These are phyloP conservation scores for Lophium mytilinum DNA, from an alignment of 495 filamentous ascomycete species.

Conservation along the genomic window DNA sequence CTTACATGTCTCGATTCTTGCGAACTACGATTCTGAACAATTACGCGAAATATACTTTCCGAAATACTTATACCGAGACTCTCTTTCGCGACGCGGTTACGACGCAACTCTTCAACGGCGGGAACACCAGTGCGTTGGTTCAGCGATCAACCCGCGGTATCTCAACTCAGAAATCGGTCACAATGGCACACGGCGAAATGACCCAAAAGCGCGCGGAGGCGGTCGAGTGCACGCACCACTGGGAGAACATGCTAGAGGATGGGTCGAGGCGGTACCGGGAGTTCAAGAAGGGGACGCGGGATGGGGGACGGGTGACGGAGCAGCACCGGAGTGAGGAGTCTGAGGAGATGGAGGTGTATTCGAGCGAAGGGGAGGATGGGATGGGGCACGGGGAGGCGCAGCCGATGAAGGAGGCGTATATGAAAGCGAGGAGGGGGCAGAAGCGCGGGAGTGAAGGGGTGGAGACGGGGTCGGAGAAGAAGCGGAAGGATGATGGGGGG, in stretches of 20 bases:
- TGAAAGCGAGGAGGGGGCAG: slow-evolving; percentile 5
- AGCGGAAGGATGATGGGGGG: slow-evolving; percentile 21
- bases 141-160: too few species aligned
- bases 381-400: slow-evolving; percentile 29
- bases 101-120: too few species aligned
- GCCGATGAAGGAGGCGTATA: neutral
- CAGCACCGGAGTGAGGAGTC: slow-evolving; percentile 7
- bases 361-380: slow-evolving; percentile 22
- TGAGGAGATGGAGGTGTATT: too few species aligned
- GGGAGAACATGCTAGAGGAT: slow-evolving; percentile 15
- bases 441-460: slow-evolving; percentile 27
- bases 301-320: slow-evolving; percentile 1
- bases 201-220: neutral
- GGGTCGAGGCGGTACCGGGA: slow-evolving; percentile 11
- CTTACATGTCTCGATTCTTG: too few species aligned
- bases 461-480: slow-evolving; percentile 21
- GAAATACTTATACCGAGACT: too few species aligned
- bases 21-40: too few species aligned
- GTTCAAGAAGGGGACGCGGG: slow-evolving; percentile 17
- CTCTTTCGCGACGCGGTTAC: too few species aligned
- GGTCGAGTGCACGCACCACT: slow-evolving; percentile 8
- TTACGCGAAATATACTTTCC: too few species aligned
- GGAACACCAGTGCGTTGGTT: too few species aligned
- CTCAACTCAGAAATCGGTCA: too few species aligned
- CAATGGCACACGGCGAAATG: too few species aligned